Conservation (phyloP, 176 grass and related monocot species). For the Carex pumila region DNA sequence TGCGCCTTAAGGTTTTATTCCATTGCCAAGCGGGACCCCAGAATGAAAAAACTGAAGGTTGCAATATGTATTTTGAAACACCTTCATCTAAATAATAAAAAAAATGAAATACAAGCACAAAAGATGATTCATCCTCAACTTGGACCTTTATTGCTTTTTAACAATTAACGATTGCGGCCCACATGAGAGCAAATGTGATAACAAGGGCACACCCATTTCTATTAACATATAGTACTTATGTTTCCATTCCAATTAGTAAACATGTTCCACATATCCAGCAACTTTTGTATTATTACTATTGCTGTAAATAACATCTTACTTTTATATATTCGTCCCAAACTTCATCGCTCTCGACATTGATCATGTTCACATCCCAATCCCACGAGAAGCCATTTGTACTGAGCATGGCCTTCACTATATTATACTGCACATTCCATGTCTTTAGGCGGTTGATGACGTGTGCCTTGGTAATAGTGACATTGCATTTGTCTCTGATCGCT, state of each 20-base stretch:
- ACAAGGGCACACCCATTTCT: no score
- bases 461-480: neutral
- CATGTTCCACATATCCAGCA: neutral
- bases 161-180: no score
- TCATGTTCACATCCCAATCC: conserved; percentile 11
- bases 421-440: neutral
- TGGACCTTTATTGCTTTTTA: no score
- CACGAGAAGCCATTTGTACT: neutral
- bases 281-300: neutral
- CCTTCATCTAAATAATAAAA: no score
- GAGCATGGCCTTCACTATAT: neutral
- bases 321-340: neutral
- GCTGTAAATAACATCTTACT: neutral
- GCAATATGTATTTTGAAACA: neutral
- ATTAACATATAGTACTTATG: neutral
- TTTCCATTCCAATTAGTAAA: neutral
- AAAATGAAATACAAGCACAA: no score
- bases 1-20: no score
- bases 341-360: neutral
- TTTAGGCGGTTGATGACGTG: neutral
- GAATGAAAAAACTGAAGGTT: no score
- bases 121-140: no score
- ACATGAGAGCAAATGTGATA: no score
- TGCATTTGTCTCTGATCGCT: neutral
- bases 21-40: no score